These are phyloP conservation scores for Colletotrichum sublineola DNA, from an alignment of 2,329 filamentous ascomycete genomes.

Conservation along the genomic window DNA sequence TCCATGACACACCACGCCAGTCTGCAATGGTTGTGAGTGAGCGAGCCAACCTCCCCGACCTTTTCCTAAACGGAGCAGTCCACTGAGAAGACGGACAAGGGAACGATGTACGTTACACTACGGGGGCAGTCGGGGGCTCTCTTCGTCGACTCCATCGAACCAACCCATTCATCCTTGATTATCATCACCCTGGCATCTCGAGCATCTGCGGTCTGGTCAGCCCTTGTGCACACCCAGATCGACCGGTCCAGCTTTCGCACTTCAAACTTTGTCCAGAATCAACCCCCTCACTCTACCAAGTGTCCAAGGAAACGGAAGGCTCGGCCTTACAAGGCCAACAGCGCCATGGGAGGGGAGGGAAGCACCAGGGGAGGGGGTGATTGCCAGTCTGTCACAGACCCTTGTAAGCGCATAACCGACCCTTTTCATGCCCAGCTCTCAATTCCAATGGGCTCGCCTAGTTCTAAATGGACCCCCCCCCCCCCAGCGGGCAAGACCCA, in stretches of 20 bases:
- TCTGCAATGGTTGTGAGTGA: neutral
- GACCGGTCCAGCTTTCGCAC: neutral
- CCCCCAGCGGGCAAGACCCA: neutral
- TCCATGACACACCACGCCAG: neutral
- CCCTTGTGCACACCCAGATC: neutral
- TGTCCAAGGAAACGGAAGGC: neutral
- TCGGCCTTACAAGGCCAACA: constrained; percentile 14
- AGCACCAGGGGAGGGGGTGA: neutral
- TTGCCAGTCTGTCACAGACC: neutral
- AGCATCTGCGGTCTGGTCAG: neutral
- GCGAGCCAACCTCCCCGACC: constrained; percentile 5
- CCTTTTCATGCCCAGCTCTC: constrained; percentile 1
- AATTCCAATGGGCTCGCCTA: constrained; percentile 10
- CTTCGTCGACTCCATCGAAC: neutral
- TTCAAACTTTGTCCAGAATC: constrained; percentile 4
- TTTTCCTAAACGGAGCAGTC: neutral
- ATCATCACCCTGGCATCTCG: neutral
- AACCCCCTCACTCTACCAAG: neutral
- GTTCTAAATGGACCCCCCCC: neutral
- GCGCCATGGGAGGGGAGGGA: neutral
- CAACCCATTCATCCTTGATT: constrained; percentile 10
- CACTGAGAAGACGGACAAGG: constrained; percentile 4
- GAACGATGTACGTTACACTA: neutral
- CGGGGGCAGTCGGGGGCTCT: neutral
- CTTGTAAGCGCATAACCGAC: neutral